Percentiles rank a stretch among this genome's conserved stretches.
Evolutionary conservation across 2,329 filamentous ascomycete species (phyloP).

Genomic region (Alternaria panax): DNA sequence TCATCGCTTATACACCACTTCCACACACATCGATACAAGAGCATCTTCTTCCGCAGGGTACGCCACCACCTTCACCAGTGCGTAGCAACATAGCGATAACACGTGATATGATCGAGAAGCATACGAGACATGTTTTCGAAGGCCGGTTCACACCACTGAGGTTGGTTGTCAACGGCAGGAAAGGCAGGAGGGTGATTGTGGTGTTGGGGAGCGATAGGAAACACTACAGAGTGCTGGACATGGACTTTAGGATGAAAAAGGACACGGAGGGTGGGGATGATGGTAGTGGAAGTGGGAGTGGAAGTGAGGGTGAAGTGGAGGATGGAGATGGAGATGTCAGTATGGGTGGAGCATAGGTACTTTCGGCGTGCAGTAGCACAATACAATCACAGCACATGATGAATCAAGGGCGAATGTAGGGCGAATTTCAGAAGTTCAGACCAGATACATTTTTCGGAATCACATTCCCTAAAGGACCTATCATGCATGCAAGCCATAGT

Average conservation of each 20-base stretch:
- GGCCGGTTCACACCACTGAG: slow-evolving; percentile 58
- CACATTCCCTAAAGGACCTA: slow-evolving; percentile 48
- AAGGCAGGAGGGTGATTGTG: slow-evolving; percentile 60
- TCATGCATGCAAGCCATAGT: slow-evolving; percentile 44
- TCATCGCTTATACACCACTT: slow-evolving; percentile 17
- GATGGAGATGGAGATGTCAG: slow-evolving; percentile 10
- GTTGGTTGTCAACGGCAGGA: slow-evolving; percentile 64
- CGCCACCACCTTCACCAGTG: neutral
- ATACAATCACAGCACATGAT: neutral
- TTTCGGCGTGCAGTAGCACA: neutral
- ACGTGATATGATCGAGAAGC: slow-evolving; percentile 16
- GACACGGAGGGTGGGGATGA: slow-evolving; percentile 14
- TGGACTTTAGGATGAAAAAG: slow-evolving; percentile 53
- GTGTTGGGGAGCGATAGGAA: slow-evolving; percentile 62
- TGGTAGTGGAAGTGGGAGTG: slow-evolving; percentile 7
- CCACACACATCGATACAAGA: slow-evolving; percentile 7
- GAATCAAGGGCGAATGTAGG: slow-evolving; percentile 9
- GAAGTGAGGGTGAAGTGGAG: slow-evolving; percentile 16
- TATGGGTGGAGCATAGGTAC: neutral
- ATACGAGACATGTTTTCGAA: slow-evolving; percentile 58
- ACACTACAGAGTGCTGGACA: slow-evolving; percentile 64
- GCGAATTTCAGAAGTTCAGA: slow-evolving; percentile 34
- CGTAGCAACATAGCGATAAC: slow-evolving; percentile 10
- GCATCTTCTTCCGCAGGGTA: slow-evolving; percentile 6
- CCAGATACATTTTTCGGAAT: slow-evolving; percentile 49